Evolutionary conservation across 768 basidiomycete species (phyloP), one percentile per base, ranked within the genome.

Genomic region (Gymnopilus dilepis): DNA sequence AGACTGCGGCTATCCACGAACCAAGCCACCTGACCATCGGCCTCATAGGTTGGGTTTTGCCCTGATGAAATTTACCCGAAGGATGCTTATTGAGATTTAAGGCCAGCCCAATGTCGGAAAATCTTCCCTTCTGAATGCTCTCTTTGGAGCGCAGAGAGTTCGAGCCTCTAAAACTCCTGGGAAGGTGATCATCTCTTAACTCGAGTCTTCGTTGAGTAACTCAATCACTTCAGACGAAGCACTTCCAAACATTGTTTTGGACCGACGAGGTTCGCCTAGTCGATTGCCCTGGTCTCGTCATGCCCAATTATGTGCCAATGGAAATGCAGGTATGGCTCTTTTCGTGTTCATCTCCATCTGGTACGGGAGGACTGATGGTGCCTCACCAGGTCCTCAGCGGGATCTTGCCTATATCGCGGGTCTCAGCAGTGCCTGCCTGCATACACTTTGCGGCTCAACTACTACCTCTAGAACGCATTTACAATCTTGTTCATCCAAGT

Each of bases 71-170:
- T 28, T 21, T 12, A 22, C 30, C 22, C 61, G 6, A 54, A 4
- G n/a, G n/a, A n/a, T n/a, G 37, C 22, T 22, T 33, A 42, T 50
- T 31, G 1, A 22, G 40, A 19, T n/a, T 13, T 70, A 22, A 90
- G 94, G 95, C 34, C 94, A 97, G 70, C 96, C 96, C 13, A 99
- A 98, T 72, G 95, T 97, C 40, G 97, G 97, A 9, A 99, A 99
- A 73, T 95, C 93, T 1, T 94, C 92, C 0, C 77, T 97, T 4
- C 76, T 99, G 55, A 99, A 99, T 71, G 95, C 96, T 4, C 78
- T 99, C 19, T 93, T 99, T 69, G 95, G 92, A 28, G 75, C 78
- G 21, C 83, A 80, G 50, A 89, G 85, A 72, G 95, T 97, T 4
- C 84, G 86, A 62, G 92, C 94, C 12, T 94, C 92, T 0, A 86